A percentile compares a stretch with the other conserved stretches of the same genome.
These are phyloP conservation scores for Coemansia sp. DNA, from an alignment of 192 early-diverging fungal species.

Conservation along the genomic window DNA sequence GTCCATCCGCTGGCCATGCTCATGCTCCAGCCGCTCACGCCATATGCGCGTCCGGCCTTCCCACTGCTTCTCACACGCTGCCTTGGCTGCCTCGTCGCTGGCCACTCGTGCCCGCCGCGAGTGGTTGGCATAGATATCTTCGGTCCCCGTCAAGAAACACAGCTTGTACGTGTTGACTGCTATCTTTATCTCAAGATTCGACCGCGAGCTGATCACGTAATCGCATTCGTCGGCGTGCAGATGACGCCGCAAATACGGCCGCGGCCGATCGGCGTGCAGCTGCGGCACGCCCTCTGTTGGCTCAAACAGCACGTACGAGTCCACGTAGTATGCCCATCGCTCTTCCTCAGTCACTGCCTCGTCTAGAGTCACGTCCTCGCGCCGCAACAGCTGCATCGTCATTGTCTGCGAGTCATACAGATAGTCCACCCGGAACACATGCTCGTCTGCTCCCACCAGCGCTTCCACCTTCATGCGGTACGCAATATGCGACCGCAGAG, in stretches of 20 bases:
- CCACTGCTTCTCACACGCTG: constrained; percentile 35
- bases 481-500: constrained; percentile 63
- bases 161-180: constrained; percentile 97
- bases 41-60: constrained; percentile 17
- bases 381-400: constrained; percentile 84
- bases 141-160: constrained; percentile 91
- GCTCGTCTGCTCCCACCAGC: constrained; percentile 73
- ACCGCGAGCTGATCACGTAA: constrained; percentile 63
- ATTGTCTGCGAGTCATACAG: constrained; percentile 57
- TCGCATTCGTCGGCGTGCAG: constrained; percentile 52
- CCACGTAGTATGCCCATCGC: constrained; percentile 93
- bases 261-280: constrained; percentile 45
- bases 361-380: constrained; percentile 84
- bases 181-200: constrained; percentile 94
- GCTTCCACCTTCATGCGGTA: constrained; percentile 72
- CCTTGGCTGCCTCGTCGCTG: constrained; percentile 14
- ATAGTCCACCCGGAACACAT: constrained; percentile 78
- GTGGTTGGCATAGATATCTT: constrained; percentile 77
- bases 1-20: constrained; percentile 14
- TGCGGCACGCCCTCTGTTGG: constrained; percentile 73
- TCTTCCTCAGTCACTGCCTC: constrained; percentile 82
- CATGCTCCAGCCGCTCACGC: constrained; percentile 37
- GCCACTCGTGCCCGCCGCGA: constrained; percentile 32
- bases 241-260: constrained; percentile 69
- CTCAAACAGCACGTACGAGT: constrained; percentile 87